Percentiles rank a stretch among this genome's conserved stretches.
phyloP scores from a whole-genome alignment of 1,284 basidiomycete genomes.

The Melampsora larici-populina region DNA sequence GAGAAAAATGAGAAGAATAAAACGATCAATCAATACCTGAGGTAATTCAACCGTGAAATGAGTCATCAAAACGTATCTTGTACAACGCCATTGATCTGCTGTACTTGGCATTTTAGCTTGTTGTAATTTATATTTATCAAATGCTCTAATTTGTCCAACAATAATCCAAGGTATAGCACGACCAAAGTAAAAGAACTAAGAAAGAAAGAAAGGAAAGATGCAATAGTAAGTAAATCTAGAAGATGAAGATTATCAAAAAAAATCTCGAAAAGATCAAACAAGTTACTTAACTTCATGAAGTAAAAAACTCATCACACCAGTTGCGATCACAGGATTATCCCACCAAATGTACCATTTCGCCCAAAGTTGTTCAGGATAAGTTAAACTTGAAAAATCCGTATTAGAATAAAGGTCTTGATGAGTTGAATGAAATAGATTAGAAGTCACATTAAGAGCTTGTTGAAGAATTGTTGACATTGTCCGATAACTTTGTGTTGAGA shows the following conservation, averaged over 20 bases:
- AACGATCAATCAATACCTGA: slow-evolving; percentile 60
- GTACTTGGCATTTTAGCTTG: slow-evolving; percentile 71
- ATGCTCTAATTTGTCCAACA: slow-evolving; percentile 89
- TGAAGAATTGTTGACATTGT: slow-evolving; percentile 4
- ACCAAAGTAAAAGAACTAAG: slow-evolving; percentile 90
- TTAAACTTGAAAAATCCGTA: slow-evolving; percentile 65
- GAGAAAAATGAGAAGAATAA: neutral
- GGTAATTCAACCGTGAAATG: slow-evolving; percentile 96
- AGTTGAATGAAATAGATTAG: slow-evolving; percentile 52
- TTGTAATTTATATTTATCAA: slow-evolving; percentile 91
- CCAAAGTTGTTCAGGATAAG: slow-evolving; percentile 75
- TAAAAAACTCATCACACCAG: slow-evolving; percentile 87
- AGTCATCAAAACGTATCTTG: slow-evolving; percentile 86
- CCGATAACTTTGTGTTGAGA: no score
- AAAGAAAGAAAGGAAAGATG: neutral
- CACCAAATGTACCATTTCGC: slow-evolving; percentile 49
- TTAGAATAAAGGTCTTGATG: slow-evolving; percentile 54
- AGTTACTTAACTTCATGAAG: slow-evolving; percentile 74
- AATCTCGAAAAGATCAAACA: no score
- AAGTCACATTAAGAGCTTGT: slow-evolving; percentile 46
- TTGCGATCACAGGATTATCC: slow-evolving; percentile 87
- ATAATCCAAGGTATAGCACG: slow-evolving; percentile 93
- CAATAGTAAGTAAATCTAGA: neutral
- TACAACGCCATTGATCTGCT: slow-evolving; percentile 90
- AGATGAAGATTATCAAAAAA: neutral